Evolutionary conservation across 352 stramenopile genomes (phyloP), one percentile per base, ranked within the genome.

Genomic region (Phytopythium montanum): DNA sequence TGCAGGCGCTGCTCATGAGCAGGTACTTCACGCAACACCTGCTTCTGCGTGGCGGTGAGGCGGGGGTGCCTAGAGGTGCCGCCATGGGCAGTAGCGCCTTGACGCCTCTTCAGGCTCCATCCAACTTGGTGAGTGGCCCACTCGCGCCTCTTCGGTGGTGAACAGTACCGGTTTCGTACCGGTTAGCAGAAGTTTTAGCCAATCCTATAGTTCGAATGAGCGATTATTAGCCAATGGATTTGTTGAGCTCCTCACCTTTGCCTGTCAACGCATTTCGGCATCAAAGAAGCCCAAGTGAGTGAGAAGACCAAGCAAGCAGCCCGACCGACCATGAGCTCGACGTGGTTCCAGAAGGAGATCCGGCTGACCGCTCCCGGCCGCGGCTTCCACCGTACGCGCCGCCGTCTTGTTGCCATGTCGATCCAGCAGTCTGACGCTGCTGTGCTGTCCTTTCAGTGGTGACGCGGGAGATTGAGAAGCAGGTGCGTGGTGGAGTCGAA

Each of bases 281-380:
- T 28, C 42, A 21, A 19, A 18, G n/a, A 28, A 48, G 29, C 9
- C 29, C 29, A 34, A 25, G 39, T 13, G 41, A 28, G 4, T 13
- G 36, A 53, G 14, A 54, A 26, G 46, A 38, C 29, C n/a, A 13
- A 25, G 21, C 13, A 28, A n/a, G 2, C 5, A 55, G 23, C 51
- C 26, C 29, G 16, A 36, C 31, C 26, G 19, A 41, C 16, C 23
- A 90, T 83, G 70, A 64, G 78, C 60, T 23, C 45, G 9, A 89
- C 71, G 42, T 94, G 85, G 85, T 83, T 94, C 63, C 85, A 94
- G 72, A 94, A 92, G 74, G 82, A 94, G 79, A 92, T 94, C 67
- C 77, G 79, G 54, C 65, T 94, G 16, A 90, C 75, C 63, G 85
- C 85, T 42, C 85, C 85, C 25, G 79, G 73, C 64, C 82, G 85